A percentile compares a stretch with the other conserved stretches of the same genome.
These are phyloP conservation scores for Pseudocercospora fijiensis DNA, from an alignment of 2,329 filamentous ascomycete species.

Conservation along the genomic window DNA sequence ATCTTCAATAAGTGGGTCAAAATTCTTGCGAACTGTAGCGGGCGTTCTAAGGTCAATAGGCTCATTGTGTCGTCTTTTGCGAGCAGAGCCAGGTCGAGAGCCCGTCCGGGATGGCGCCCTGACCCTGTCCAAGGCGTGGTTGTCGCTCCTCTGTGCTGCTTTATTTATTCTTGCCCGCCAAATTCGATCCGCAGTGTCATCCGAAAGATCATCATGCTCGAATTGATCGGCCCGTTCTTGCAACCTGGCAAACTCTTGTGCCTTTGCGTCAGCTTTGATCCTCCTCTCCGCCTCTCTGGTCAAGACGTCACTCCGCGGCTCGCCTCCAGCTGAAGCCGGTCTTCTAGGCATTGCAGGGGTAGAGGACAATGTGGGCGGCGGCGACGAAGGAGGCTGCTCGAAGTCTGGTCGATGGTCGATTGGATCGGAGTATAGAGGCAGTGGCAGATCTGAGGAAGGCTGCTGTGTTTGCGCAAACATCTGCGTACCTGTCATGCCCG, in stretches of 20 bases:
- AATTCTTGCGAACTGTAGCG: slow-evolving; percentile 7
- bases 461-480: slow-evolving; percentile 49
- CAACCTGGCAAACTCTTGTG: slow-evolving; percentile 14
- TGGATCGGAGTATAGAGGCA: slow-evolving; percentile 44
- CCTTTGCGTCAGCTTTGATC: slow-evolving; percentile 7
- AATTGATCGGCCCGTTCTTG: slow-evolving; percentile 11
- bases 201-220: slow-evolving; percentile 22
- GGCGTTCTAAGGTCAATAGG: slow-evolving; percentile 7
- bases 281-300: slow-evolving; percentile 47
- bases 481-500: slow-evolving; percentile 46
- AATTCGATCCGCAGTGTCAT: slow-evolving; percentile 16
- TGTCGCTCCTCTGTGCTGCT: neutral
- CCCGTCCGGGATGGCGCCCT: slow-evolving; percentile 13
- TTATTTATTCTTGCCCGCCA: slow-evolving; percentile 19
- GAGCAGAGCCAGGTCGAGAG: slow-evolving; percentile 9
- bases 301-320: slow-evolving; percentile 46
- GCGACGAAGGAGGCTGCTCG: neutral
- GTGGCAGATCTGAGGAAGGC: slow-evolving; percentile 45
- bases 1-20: slow-evolving; percentile 16
- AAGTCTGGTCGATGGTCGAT: slow-evolving; percentile 43
- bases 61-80: slow-evolving; percentile 4
- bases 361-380: slow-evolving; percentile 34
- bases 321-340: slow-evolving; percentile 25
- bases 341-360: slow-evolving; percentile 38
- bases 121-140: slow-evolving; percentile 6